phyloP scores from a whole-genome alignment of 208 protist genomes.

The Leishmania major region DNA sequence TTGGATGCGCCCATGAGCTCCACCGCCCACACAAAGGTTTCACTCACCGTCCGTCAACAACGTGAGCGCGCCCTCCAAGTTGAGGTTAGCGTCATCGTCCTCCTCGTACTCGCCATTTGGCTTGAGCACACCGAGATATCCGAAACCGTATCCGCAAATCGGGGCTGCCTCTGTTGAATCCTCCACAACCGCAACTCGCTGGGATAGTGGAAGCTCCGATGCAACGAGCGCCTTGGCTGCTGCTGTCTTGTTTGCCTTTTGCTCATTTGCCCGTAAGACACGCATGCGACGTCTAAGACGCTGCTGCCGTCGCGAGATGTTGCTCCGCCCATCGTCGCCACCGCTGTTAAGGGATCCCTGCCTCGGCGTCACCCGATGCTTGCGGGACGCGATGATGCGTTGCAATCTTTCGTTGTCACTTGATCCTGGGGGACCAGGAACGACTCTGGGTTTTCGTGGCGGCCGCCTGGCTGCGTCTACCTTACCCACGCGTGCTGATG shows the following conservation, averaged over 20 bases:
- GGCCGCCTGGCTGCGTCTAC: constrained; percentile 15
- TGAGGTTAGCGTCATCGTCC: constrained; percentile 61
- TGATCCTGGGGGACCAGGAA: not conserved
- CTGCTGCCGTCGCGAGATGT: constrained; percentile 17
- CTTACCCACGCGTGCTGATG: constrained; percentile 4
- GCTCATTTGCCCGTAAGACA: constrained; percentile 49
- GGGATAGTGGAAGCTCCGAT: constrained; percentile 57
- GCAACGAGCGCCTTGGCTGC: constrained; percentile 47
- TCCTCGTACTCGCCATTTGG: constrained; percentile 77
- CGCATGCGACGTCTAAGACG: constrained; percentile 37
- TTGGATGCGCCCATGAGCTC: not conserved
- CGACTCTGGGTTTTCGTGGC: constrained; percentile 6
- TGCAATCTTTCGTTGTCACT: constrained; percentile 39
- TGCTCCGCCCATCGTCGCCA: constrained; percentile 18
- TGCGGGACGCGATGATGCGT: constrained; percentile 40
- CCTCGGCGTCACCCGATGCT: constrained; percentile 22
- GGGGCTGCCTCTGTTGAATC: constrained; percentile 35
- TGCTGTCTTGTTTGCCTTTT: constrained; percentile 41
- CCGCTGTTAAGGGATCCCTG: constrained; percentile 9
- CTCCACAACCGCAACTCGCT: constrained; percentile 24
- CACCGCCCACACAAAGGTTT: not conserved
- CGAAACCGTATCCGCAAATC: constrained; percentile 79
- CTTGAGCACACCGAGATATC: constrained; percentile 77
- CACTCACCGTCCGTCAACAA: constrained; percentile 47
- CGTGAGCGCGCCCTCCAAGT: constrained; percentile 58